Conservation (phyloP, 164 flowering plant species). For the Aristolochia fimbriata region DNA sequence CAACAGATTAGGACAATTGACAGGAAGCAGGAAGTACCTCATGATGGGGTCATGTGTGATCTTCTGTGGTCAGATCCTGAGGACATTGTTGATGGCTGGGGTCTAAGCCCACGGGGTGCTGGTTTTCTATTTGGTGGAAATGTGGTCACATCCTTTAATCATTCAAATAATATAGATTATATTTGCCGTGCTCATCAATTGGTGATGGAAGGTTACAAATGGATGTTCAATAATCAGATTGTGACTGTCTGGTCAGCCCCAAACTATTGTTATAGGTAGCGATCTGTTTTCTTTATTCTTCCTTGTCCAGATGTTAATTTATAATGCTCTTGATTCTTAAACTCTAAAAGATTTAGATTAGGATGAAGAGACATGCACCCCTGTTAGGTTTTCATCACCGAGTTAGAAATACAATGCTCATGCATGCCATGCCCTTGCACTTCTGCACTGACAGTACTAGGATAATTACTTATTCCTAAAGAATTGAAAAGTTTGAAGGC, state of each 20-base stretch:
- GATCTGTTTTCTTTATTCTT: background rate
- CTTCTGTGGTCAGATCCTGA: constrained; percentile 99
- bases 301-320: background rate
- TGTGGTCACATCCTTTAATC: constrained; percentile 79
- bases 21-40: constrained; percentile 98
- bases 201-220: constrained; percentile 99
- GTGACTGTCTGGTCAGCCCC: constrained; percentile 99
- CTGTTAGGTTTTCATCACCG: too few relatives aligned
- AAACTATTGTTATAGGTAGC: constrained; percentile 94
- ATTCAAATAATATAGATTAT: constrained; percentile 77
- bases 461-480: too few relatives aligned
- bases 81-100: constrained; percentile 98
- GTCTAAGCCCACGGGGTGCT: constrained; percentile 98
- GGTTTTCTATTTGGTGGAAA: constrained; percentile 94
- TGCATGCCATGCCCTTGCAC: too few relatives aligned
- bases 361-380: too few relatives aligned
- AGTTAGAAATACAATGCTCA: too few relatives aligned
- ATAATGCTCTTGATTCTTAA: background rate
- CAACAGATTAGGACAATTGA: constrained; percentile 88
- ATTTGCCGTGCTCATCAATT: constrained; percentile 98
- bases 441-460: too few relatives aligned
- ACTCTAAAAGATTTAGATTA: background rate
- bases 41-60: constrained; percentile 99
- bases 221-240: constrained; percentile 96
- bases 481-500: too few relatives aligned